These are phyloP conservation scores for Penicillium sp. DNA, from an alignment of 2,329 filamentous ascomycete species.

Conservation along the genomic window DNA sequence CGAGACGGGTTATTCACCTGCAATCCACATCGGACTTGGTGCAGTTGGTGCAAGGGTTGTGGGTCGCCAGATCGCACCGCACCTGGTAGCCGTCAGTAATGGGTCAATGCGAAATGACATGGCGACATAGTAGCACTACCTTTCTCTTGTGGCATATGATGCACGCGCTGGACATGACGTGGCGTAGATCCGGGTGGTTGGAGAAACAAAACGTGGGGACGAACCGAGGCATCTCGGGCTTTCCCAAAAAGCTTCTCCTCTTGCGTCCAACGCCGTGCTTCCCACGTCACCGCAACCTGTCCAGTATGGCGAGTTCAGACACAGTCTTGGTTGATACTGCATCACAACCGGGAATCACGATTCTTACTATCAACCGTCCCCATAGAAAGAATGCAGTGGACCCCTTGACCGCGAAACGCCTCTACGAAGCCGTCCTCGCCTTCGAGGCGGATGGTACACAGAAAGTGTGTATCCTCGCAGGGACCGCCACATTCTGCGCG, in stretches of 20 bases:
- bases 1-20: conserved; percentile 16
- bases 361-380: conserved; percentile 55
- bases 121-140: conserved; percentile 26
- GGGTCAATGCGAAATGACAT: background rate
- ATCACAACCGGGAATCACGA: conserved; percentile 48
- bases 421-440: conserved; percentile 48
- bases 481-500: conserved; percentile 52
- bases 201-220: conserved; percentile 11
- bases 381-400: conserved; percentile 55
- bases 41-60: conserved; percentile 29
- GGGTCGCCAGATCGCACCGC: conserved; percentile 26
- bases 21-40: conserved; percentile 24
- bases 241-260: background rate
- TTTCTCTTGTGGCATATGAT: conserved; percentile 47
- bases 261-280: background rate
- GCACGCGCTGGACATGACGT: conserved; percentile 28
- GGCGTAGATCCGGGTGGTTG: conserved; percentile 11
- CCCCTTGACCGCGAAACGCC: conserved; percentile 46
- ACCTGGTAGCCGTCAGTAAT: conserved; percentile 22
- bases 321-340: conserved; percentile 7
- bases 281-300: background rate
- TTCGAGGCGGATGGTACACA: conserved; percentile 53
- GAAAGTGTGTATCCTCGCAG: conserved; percentile 54
- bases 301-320: conserved; percentile 4
- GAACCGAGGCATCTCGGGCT: conserved; percentile 4